Evolutionary conservation across 495 filamentous ascomycete species (phyloP), one percentile per base, ranked within the genome.

Genomic region (Talaromyces nanjingensis): DNA sequence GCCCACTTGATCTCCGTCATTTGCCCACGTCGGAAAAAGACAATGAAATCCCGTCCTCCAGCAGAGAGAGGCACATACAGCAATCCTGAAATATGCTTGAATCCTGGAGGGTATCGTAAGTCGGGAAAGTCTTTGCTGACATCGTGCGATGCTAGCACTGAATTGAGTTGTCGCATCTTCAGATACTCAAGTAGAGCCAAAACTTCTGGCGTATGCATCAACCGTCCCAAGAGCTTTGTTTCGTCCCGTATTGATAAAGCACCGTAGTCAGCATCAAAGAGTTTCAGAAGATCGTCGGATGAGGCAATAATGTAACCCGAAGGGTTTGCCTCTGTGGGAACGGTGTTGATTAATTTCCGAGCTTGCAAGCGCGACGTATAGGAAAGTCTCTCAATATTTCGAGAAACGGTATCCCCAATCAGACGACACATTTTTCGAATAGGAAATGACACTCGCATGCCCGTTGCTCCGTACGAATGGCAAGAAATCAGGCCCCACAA

Each of bases 341-440:
- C 86, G 0, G 84, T 87, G 66, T 88, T 92, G 66, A 89, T 96
- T 4, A 93, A 80, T 72, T 92, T 92, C 22, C 90, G 81, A 4
- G 89, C 88, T 64, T 96, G 91, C 0, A 97, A 77, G 25, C 91
- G 84, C 1, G 90, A 92, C 2, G 90, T 88, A 68, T 96, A 96
- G 0, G 91, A 94, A 3, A 97, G 81, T 25, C 92, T 84, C 70
- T 97, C 93, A 39, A 98, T 91, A 66, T 96, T 97, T 57, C 90
- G 79, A 2, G 92, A 94, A 3, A 91, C 90, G 0, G 85, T 90
- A 66, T 98, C 93, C 4, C 93, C 91, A 27, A 98, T 83, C 16
- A 97, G 76, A n/a, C 91, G 85, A 71, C 93, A 97, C 88, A 98
- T 92, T 74, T 96, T 96, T 14, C 93, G 84, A 47, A 96, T 89